phyloP scores from a whole-genome alignment of 257 asterid genomes.

The Nicotiana tomentosiformis region DNA sequence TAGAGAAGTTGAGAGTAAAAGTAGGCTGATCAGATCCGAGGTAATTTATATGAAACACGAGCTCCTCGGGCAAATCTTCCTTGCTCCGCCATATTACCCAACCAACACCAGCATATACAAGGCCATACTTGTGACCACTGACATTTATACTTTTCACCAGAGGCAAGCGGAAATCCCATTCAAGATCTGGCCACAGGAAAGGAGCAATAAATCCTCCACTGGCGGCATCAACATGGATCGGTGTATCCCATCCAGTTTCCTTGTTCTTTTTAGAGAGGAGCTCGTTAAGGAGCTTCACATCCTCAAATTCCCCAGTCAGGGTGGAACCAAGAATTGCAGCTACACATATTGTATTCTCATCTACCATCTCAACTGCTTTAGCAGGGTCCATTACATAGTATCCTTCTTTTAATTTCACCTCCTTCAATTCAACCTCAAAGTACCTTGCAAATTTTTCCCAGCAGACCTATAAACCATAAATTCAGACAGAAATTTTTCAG shows the following conservation, averaged over 20 bases:
- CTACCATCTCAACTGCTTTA: slow-evolving; percentile 68
- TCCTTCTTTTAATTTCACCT: slow-evolving; percentile 66
- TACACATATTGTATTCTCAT: slow-evolving; percentile 70
- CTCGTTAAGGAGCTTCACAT: slow-evolving; percentile 61
- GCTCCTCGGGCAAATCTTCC: slow-evolving; percentile 65
- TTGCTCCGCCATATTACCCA: slow-evolving; percentile 73
- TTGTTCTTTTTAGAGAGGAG: slow-evolving; percentile 48
- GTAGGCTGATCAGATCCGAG: slow-evolving; percentile 85
- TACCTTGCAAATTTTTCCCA: slow-evolving; percentile 81
- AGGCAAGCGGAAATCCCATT: slow-evolving; percentile 82
- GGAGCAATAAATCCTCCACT: slow-evolving; percentile 87
- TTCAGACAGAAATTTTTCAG: neutral
- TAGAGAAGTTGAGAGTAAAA: slow-evolving; percentile 73
- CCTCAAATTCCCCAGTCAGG: slow-evolving; percentile 69
- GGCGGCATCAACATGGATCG: slow-evolving; percentile 85
- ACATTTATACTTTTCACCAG: slow-evolving; percentile 76
- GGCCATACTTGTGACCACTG: slow-evolving; percentile 80
- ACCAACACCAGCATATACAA: slow-evolving; percentile 73
- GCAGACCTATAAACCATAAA: slow-evolving; percentile 41
- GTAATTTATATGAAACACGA: slow-evolving; percentile 67
- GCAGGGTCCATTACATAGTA: slow-evolving; percentile 62
- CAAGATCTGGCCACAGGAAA: slow-evolving; percentile 59
- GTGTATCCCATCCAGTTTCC: slow-evolving; percentile 70
- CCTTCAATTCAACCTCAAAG: slow-evolving; percentile 75
- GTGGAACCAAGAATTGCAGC: slow-evolving; percentile 85